phyloP scores from a whole-genome alignment of 495 filamentous ascomycete species.

The Parathielavia hyrcaniae region DNA sequence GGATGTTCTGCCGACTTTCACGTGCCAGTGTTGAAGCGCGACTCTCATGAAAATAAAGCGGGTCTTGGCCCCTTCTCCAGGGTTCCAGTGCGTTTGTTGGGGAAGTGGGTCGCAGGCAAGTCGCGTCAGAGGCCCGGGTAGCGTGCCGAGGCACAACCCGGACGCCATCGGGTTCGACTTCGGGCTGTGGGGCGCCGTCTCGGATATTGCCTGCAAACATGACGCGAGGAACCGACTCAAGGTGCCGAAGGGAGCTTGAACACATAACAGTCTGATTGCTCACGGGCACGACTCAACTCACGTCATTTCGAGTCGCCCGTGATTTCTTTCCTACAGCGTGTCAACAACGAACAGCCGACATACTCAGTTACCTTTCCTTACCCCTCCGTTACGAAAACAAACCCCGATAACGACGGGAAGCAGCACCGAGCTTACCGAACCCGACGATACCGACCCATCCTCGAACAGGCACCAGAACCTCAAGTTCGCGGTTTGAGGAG shows the following conservation, averaged over 20 bases:
- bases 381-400: constrained; percentile 5
- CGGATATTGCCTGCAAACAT: constrained; percentile 11
- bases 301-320: background rate
- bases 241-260: constrained; percentile 9
- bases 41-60: constrained; percentile 1
- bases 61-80: constrained; percentile 4
- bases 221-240: constrained; percentile 8
- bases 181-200: constrained; percentile 12
- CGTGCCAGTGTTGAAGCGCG: constrained; percentile 10
- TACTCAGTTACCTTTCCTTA: background rate
- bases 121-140: background rate
- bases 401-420: background rate
- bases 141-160: constrained; percentile 19
- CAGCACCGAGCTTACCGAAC: constrained; percentile 14
- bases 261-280: background rate
- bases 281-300: background rate
- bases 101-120: constrained; percentile 11
- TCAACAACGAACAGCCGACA: background rate
- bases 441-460: background rate
- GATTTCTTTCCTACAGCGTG: background rate
- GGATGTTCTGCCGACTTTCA: constrained; percentile 7
- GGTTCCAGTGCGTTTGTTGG: constrained; percentile 15
- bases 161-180: background rate
- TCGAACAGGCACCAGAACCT: background rate
- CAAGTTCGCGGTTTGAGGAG: background rate